Conservation (phyloP, 2,329 filamentous ascomycete genomes). For the Pseudogymnoascus sp. region DNA sequence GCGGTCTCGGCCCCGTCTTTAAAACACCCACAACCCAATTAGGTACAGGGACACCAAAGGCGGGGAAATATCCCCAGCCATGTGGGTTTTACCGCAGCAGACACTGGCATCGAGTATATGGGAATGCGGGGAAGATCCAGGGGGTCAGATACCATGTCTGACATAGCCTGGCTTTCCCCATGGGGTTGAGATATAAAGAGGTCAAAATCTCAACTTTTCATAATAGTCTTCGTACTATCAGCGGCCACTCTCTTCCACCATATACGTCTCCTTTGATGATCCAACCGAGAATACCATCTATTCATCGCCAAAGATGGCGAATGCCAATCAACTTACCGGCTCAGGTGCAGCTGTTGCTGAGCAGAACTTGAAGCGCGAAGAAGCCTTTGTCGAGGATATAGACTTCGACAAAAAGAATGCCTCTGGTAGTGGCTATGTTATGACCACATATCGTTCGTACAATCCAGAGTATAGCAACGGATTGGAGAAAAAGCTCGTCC, state of each 20-base stretch:
- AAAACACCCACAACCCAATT: not conserved
- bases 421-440: not conserved
- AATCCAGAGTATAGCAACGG: not conserved
- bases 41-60: not conserved
- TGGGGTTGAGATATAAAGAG: not conserved
- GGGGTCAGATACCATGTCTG: constrained; percentile 22
- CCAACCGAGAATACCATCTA: not conserved
- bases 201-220: not conserved
- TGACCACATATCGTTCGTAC: not conserved
- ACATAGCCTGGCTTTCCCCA: constrained; percentile 34
- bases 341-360: not conserved
- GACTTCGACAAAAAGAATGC: not conserved
- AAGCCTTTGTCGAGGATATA: not conserved
- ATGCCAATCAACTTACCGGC: not conserved
- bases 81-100: not conserved
- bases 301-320: not conserved
- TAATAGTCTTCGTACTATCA: not conserved
- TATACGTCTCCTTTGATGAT: not conserved
- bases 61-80: not conserved
- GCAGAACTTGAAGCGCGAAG: not conserved
- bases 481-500: constrained; percentile 31
- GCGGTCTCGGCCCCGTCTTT: not conserved
- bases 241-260: not conserved
- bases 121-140: constrained; percentile 27
- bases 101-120: constrained; percentile 25